Conservation (phyloP, 2,329 filamentous ascomycete genomes). For the Zasmidium cellare region DNA sequence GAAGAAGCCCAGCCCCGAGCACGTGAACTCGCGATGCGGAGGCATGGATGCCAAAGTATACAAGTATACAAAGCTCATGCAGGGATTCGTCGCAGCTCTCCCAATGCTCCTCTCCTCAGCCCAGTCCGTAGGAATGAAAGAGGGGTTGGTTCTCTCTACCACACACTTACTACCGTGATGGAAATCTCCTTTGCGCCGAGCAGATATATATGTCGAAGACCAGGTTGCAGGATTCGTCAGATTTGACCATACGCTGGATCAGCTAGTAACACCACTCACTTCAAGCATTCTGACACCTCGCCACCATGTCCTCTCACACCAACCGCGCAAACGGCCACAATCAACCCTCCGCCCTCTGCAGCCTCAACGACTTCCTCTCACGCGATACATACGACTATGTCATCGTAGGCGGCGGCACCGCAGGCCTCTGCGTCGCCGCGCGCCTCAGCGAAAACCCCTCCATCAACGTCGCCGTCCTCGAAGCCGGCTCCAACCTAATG, state of each 20-base stretch:
- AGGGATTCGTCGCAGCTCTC: neutral
- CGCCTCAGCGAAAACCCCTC: slow-evolving; percentile 30
- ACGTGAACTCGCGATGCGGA: neutral
- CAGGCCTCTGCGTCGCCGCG: slow-evolving; percentile 31
- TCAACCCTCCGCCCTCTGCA: slow-evolving; percentile 26
- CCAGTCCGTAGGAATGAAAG: neutral
- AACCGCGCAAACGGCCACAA: neutral
- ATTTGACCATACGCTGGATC: too few relatives aligned
- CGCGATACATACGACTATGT: slow-evolving; percentile 29
- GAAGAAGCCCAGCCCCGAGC: neutral
- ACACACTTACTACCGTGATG: neutral
- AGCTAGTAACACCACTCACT: too few relatives aligned
- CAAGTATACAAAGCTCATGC: neutral
- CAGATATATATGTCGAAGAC: neutral
- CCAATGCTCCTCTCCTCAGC: neutral
- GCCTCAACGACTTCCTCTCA: slow-evolving; percentile 26
- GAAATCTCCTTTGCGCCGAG: neutral
- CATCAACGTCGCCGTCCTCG: slow-evolving; percentile 34
- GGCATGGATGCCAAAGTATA: neutral
- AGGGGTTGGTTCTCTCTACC: neutral
- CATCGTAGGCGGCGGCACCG: slow-evolving; percentile 32
- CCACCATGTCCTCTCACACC: neutral
- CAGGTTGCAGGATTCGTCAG: neutral
- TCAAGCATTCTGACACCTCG: neutral
- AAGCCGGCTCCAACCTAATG: slow-evolving; percentile 31